Evolutionary conservation across 495 filamentous ascomycete species (phyloP).

Genomic region (Polyplosphaeria fusca): DNA sequence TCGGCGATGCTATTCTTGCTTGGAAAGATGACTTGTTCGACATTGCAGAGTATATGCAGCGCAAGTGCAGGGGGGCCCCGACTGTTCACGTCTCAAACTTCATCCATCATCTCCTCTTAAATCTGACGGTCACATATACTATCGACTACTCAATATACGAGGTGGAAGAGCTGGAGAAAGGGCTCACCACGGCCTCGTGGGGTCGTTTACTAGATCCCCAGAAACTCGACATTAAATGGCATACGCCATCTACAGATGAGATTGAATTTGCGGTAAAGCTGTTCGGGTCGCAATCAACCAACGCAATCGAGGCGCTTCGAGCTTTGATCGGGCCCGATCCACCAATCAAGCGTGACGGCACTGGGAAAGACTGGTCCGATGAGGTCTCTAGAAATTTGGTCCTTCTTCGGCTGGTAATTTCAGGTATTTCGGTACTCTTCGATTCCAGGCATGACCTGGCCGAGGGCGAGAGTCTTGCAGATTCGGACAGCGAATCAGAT

Average conservation of each 20-base stretch:
- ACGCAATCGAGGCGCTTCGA: slow-evolving; percentile 64
- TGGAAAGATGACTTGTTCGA: slow-evolving; percentile 86
- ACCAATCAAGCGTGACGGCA: slow-evolving; percentile 86
- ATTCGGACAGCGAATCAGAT: slow-evolving; percentile 37
- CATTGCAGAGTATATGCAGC: slow-evolving; percentile 92
- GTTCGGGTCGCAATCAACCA: slow-evolving; percentile 72
- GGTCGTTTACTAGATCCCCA: slow-evolving; percentile 65
- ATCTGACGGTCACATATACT: slow-evolving; percentile 89
- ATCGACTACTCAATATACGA: slow-evolving; percentile 85
- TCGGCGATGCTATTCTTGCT: slow-evolving; percentile 80
- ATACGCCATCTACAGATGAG: slow-evolving; percentile 74
- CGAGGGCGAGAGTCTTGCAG: neutral
- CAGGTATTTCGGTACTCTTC: slow-evolving; percentile 84
- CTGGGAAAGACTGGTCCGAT: slow-evolving; percentile 97
- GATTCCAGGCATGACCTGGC: slow-evolving; percentile 61
- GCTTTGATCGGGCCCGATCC: slow-evolving; percentile 76
- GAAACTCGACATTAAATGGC: slow-evolving; percentile 84
- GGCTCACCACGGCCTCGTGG: slow-evolving; percentile 71
- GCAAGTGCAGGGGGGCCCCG: slow-evolving; percentile 87
- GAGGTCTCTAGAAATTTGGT: slow-evolving; percentile 88
- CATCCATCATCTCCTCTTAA: slow-evolving; percentile 97
- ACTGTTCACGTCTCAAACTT: slow-evolving; percentile 96
- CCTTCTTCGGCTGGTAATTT: slow-evolving; percentile 78
- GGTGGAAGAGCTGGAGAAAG: slow-evolving; percentile 54
- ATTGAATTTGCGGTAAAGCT: slow-evolving; percentile 84